These are phyloP conservation scores for Caryocar brasiliense DNA, from an alignment of 441 rosid genomes.

Conservation along the genomic window DNA sequence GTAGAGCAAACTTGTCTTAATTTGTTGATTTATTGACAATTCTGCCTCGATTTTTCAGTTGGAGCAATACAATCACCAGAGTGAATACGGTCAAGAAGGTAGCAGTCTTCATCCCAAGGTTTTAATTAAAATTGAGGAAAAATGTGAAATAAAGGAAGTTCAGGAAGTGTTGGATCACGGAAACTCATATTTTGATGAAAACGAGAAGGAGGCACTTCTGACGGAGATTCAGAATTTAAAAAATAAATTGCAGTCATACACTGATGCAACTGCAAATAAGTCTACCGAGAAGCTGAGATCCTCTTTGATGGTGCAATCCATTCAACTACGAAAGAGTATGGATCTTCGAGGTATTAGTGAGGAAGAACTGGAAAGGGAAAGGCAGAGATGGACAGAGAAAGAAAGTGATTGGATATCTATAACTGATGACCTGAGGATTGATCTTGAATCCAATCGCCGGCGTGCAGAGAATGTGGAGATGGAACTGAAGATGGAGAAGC, in stretches of 20 bases:
- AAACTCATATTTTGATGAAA: slow-evolving; percentile 24
- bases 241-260: slow-evolving; percentile 41
- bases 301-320: slow-evolving; percentile 54
- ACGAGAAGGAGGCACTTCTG: slow-evolving; percentile 71
- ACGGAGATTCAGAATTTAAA: slow-evolving; percentile 61
- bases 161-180: slow-evolving; percentile 26
- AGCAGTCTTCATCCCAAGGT: slow-evolving; percentile 1
- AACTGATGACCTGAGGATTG: slow-evolving; percentile 80
- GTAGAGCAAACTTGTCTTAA: no score
- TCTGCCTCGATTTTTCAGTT: slow-evolving; percentile 38
- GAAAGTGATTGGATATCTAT: slow-evolving; percentile 91
- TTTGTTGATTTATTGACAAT: slow-evolving; percentile 10
- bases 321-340: slow-evolving; percentile 47
- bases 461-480: slow-evolving; percentile 67
- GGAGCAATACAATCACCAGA: slow-evolving; percentile 45
- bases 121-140: slow-evolving; percentile 23
- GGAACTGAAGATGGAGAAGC: slow-evolving; percentile 57
- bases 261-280: slow-evolving; percentile 31
- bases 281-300: slow-evolving; percentile 59
- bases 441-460: slow-evolving; percentile 59
- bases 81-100: slow-evolving; percentile 12
- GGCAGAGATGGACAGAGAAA: slow-evolving; percentile 80
- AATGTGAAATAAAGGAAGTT: slow-evolving; percentile 42
- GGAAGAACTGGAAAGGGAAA: slow-evolving; percentile 64
- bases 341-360: slow-evolving; percentile 23